phyloP scores from a whole-genome alignment of 805 yeast species.

The Starmerella vaccinii region DNA sequence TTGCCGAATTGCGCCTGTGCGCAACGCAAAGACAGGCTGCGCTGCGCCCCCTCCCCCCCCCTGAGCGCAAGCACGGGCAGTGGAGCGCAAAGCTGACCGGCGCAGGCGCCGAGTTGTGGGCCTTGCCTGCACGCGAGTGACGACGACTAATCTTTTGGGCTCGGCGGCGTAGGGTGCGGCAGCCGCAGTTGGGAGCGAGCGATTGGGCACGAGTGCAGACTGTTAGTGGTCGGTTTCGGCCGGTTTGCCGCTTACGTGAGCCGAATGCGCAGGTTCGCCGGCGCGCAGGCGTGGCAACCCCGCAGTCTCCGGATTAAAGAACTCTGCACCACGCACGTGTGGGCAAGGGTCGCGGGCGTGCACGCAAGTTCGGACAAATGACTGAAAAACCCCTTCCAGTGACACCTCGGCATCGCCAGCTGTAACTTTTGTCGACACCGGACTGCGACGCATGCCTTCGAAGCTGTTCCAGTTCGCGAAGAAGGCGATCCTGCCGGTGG shows the following conservation, averaged over 20 bases:
- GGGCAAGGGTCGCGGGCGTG: slow-evolving; percentile 1
- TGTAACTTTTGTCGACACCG: neutral
- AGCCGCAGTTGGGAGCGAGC: neutral
- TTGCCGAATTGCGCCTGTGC: neutral
- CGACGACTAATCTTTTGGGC: neutral
- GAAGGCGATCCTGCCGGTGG: slow-evolving; percentile 24
- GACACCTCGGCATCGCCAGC: neutral
- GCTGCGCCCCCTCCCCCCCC: too few relatives aligned
- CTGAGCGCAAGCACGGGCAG: too few relatives aligned
- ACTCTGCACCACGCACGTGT: neutral
- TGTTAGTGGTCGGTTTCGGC: neutral
- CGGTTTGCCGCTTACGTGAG: neutral
- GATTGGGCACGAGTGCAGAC: neutral
- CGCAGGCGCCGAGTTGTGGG: neutral
- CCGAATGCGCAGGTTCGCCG: neutral
- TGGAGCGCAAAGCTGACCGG: too few relatives aligned
- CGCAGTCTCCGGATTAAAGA: slow-evolving; percentile 5
- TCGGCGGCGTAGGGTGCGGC: neutral
- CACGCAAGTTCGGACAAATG: neutral
- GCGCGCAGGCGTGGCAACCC: neutral
- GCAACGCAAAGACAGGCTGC: too few relatives aligned
- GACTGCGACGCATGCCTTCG: neutral
- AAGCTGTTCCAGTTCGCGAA: slow-evolving; percentile 10
- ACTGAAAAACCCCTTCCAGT: slow-evolving; percentile 3
- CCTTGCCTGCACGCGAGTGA: neutral